Conservation (phyloP, 2,329 filamentous ascomycete genomes). For the Emergomyces orientalis region DNA sequence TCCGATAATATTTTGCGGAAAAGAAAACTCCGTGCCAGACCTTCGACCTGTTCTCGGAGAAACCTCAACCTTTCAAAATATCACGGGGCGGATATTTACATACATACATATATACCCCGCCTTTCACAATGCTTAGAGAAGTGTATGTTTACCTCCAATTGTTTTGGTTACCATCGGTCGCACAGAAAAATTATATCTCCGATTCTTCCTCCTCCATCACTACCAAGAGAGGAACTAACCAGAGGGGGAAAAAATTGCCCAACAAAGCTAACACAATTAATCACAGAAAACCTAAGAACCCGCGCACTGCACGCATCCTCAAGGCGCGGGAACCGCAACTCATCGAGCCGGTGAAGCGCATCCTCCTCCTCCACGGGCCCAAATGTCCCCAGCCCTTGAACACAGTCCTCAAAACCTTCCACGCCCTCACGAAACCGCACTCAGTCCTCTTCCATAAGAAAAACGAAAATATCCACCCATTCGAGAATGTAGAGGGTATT, state of each 20-base stretch:
- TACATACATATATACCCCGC: neutral
- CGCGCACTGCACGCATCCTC: conserved; percentile 87
- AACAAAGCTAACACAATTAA: conserved; percentile 1
- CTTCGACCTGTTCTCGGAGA: neutral
- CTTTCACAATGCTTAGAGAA: conserved; percentile 35
- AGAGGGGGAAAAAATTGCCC: neutral
- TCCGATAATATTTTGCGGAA: neutral
- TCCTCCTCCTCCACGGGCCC: conserved; percentile 80
- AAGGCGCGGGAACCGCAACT: conserved; percentile 86
- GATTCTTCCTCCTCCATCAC: neutral
- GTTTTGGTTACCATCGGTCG: neutral
- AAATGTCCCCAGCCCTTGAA: conserved; percentile 74
- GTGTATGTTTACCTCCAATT: conserved; percentile 24
- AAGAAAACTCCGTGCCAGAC: neutral
- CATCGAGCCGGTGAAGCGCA: conserved; percentile 80
- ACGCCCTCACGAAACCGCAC: conserved; percentile 73
- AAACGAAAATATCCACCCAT: conserved; percentile 80
- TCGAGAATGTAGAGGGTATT: conserved; percentile 77
- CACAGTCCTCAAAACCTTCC: conserved; percentile 74
- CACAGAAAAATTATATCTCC: neutral
- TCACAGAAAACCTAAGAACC: conserved; percentile 59
- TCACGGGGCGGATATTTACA: neutral
- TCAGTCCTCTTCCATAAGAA: conserved; percentile 94
- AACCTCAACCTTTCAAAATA: neutral
- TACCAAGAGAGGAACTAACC: neutral